phyloP scores from a whole-genome alignment of 2,329 filamentous ascomycete species.

The Cercospora janseana region DNA sequence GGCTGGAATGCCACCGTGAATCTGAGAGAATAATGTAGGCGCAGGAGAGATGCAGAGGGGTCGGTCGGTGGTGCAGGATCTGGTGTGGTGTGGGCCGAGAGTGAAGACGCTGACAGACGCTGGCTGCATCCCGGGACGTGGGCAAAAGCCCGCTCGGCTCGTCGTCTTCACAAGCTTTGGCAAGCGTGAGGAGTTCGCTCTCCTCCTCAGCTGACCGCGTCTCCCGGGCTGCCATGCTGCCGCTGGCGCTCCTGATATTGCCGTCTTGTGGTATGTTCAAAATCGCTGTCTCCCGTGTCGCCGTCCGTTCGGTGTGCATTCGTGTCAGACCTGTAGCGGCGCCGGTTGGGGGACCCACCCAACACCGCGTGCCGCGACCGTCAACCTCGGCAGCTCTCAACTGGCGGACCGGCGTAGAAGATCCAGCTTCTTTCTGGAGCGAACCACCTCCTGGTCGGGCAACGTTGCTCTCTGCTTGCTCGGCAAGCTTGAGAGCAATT shows the following conservation, averaged over 20 bases:
- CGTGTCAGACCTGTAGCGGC: not conserved
- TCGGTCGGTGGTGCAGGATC: too few species aligned
- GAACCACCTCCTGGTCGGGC: conserved; percentile 8
- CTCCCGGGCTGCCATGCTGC: too few species aligned
- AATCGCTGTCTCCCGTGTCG: not conserved
- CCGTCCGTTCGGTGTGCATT: not conserved
- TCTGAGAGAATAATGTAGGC: too few species aligned
- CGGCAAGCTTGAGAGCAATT: conserved; percentile 8
- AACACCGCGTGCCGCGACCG: conserved; percentile 6
- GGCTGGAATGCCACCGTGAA: not conserved
- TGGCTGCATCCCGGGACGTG: too few species aligned
- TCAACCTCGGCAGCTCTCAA: conserved; percentile 8
- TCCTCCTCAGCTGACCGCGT: not conserved
- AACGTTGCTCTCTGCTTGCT: conserved; percentile 13
- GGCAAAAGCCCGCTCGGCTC: too few species aligned
- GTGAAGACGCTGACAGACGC: too few species aligned
- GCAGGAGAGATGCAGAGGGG: too few species aligned
- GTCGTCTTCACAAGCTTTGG: not conserved
- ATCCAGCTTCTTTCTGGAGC: conserved; percentile 9
- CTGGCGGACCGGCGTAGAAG: conserved; percentile 8
- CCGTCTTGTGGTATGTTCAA: not conserved
- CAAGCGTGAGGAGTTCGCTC: not conserved
- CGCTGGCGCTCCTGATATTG: not conserved
- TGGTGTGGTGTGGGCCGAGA: too few species aligned
- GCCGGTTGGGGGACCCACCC: conserved; percentile 4